A percentile compares a stretch with the other conserved stretches of the same genome.
phyloP scores from a whole-genome alignment of 805 yeast species.

The Ogataea nonfermentans region DNA sequence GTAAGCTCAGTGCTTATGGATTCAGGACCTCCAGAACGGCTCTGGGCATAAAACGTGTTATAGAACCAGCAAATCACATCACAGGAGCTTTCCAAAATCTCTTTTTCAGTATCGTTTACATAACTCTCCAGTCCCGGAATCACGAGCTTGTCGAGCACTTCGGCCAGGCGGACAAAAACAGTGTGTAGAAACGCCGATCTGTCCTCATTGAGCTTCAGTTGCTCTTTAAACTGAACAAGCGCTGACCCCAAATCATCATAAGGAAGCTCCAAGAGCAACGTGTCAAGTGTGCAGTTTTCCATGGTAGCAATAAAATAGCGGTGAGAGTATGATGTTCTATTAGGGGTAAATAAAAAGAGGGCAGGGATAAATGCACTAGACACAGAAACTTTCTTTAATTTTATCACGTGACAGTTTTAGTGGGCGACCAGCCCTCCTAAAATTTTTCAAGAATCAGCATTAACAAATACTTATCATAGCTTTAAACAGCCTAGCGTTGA shows the following conservation, averaged over 20 bases:
- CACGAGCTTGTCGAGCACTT: constrained; percentile 19
- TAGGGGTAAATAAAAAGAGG: constrained; percentile 1
- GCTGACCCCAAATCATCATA: constrained; percentile 9
- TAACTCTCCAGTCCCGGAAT: constrained; percentile 15
- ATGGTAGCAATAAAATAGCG: constrained; percentile 9
- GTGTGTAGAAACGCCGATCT: constrained; percentile 13
- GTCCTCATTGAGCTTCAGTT: constrained; percentile 13
- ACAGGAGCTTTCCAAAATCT: constrained; percentile 9
- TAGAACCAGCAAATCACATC: constrained; percentile 18
- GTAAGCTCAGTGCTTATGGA: constrained; percentile 11
- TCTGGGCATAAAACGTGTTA: constrained; percentile 14
- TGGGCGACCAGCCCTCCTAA: constrained; percentile 10
- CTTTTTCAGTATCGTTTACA: constrained; percentile 1
- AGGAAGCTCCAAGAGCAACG: constrained; percentile 13
- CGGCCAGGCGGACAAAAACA: constrained; percentile 13
- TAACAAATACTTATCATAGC: constrained; percentile 35
- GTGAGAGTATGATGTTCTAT: constrained; percentile 4
- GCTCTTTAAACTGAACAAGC: constrained; percentile 8
- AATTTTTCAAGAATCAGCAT: constrained; percentile 7
- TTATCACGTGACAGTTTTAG: constrained; percentile 10
- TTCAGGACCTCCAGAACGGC: constrained; percentile 4
- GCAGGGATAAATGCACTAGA: no score
- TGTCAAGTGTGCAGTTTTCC: constrained; percentile 11
- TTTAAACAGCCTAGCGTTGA: constrained; percentile 87
- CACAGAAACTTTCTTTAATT: no score